A percentile compares a stretch with the other conserved stretches of the same genome.
Conservation (phyloP, 805 yeast species). For the Gaillardinia entomophila region DNA sequence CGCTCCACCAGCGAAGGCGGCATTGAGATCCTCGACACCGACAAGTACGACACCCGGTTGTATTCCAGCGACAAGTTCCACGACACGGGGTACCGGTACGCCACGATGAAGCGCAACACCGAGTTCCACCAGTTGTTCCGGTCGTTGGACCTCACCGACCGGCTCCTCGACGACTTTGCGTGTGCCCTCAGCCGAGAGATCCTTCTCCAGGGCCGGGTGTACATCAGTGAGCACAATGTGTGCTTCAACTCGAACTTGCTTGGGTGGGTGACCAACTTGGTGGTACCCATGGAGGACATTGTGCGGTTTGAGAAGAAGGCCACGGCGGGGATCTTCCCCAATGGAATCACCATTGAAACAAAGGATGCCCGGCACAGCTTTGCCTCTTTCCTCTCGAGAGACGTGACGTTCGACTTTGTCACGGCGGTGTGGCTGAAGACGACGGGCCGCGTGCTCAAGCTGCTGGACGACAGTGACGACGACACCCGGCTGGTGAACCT, state of each 20-base stretch:
- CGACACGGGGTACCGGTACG: slow-evolving; percentile 57
- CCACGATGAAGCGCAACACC: slow-evolving; percentile 52
- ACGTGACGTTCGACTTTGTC: slow-evolving; percentile 45
- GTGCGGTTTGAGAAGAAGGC: slow-evolving; percentile 58
- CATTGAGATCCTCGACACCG: slow-evolving; percentile 4
- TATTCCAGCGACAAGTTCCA: slow-evolving; percentile 56
- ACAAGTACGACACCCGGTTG: slow-evolving; percentile 32
- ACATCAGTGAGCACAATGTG: slow-evolving; percentile 48
- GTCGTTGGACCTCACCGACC: slow-evolving; percentile 44
- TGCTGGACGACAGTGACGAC: slow-evolving; percentile 1
- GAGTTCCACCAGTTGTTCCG: slow-evolving; percentile 59
- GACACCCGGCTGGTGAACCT: slow-evolving; percentile 12
- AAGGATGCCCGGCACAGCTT: slow-evolving; percentile 57
- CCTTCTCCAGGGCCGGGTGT: slow-evolving; percentile 61
- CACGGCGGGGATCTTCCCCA: slow-evolving; percentile 65
- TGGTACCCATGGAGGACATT: slow-evolving; percentile 56
- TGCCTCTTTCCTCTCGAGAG: slow-evolving; percentile 62
- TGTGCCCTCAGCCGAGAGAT: slow-evolving; percentile 67
- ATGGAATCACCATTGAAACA: slow-evolving; percentile 60
- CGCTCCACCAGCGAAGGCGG: slow-evolving; percentile 8
- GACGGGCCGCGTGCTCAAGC: background rate
- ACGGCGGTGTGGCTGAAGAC: slow-evolving; percentile 48
- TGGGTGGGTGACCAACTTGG: slow-evolving; percentile 58
- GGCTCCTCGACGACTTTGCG: slow-evolving; percentile 53
- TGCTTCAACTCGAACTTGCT: slow-evolving; percentile 64